Conservation (phyloP, 441 rosid species). For the Raphanus hybrid region DNA sequence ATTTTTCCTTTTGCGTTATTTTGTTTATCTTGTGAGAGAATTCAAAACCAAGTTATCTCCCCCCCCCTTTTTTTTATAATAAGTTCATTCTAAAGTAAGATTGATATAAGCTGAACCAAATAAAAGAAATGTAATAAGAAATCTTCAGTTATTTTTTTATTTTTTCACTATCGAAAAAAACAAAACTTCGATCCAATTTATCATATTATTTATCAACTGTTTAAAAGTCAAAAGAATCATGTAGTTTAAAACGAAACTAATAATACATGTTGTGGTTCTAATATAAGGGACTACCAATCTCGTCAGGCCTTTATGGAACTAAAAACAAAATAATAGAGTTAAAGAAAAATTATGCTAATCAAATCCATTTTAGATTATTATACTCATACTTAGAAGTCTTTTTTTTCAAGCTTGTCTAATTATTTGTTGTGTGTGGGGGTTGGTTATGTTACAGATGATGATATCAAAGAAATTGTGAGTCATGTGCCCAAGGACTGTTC, state of each 20-base stretch:
- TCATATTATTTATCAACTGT: not conserved
- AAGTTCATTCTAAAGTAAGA: not conserved
- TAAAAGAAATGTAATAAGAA: not conserved
- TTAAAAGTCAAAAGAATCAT: no score
- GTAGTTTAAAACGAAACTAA: no score
- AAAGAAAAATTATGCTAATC: not conserved
- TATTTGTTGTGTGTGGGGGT: not conserved
- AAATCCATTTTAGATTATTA: not conserved
- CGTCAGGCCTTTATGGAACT: no score
- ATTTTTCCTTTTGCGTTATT: not conserved
- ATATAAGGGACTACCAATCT: no score
- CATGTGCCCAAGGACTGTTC: constrained; percentile 11
- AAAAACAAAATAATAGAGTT: not conserved
- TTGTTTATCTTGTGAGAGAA: not conserved
- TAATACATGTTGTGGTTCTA: no score
- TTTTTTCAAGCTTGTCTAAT: not conserved
- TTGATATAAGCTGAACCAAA: not conserved
- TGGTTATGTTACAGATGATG: constrained; percentile 14
- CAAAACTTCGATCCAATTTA: not conserved
- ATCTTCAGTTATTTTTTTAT: not conserved
- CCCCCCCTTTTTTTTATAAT: no score
- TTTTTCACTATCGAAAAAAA: not conserved
- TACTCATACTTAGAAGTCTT: not conserved
- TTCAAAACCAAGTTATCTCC: not conserved
- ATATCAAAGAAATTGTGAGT: constrained; percentile 7